These are phyloP conservation scores for Neurospora africana DNA, from an alignment of 495 filamentous ascomycete species.

Conservation along the genomic window DNA sequence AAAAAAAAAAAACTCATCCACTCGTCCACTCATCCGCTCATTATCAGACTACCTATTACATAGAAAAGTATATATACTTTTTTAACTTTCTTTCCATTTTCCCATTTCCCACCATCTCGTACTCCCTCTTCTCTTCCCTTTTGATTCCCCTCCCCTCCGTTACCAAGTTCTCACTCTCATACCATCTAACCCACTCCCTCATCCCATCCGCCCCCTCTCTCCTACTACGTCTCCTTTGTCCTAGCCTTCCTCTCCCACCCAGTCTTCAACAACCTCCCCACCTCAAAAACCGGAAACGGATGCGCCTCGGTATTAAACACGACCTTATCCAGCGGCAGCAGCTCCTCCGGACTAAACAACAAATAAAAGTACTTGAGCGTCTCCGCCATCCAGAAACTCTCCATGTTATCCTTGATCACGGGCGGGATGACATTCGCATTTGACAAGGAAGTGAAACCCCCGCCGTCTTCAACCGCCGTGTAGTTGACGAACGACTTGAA, in stretches of 20 bases:
- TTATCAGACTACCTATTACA: not conserved
- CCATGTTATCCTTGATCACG: constrained; percentile 67
- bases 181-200: not conserved
- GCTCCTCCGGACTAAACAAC: constrained; percentile 74
- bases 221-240: constrained; percentile 6
- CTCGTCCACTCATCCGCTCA: not conserved
- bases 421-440: constrained; percentile 65
- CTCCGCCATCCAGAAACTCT: constrained; percentile 95
- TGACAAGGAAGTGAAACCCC: constrained; percentile 71
- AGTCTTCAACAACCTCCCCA: constrained; percentile 66
- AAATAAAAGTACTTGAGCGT: constrained; percentile 98
- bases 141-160: not conserved
- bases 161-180: not conserved
- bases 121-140: not conserved
- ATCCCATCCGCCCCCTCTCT: not conserved
- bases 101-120: fast-evolving
- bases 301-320: constrained; percentile 97
- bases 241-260: constrained; percentile 74
- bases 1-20: no score
- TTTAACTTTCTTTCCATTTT: not conserved
- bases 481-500: constrained; percentile 85
- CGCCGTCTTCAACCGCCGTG: constrained; percentile 62
- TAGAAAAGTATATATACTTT: not conserved
- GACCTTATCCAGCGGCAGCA: constrained; percentile 72
- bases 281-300: constrained; percentile 75